Conservation (phyloP, 2,329 filamentous ascomycete species). For the Venturia nashicola region DNA sequence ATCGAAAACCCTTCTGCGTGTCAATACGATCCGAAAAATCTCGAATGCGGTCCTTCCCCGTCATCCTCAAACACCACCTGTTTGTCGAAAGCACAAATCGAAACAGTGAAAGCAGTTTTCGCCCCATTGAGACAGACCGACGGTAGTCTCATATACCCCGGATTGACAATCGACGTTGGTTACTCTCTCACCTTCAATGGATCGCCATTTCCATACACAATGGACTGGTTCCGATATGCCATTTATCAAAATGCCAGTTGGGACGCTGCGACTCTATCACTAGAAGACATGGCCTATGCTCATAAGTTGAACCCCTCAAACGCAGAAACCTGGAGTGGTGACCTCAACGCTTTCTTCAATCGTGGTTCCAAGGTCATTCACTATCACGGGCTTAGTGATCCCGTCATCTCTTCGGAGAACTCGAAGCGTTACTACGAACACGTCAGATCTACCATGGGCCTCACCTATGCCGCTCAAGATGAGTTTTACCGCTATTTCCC, state of each 20-base stretch:
- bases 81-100: slow-evolving; percentile 1
- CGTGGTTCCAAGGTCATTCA: slow-evolving; percentile 4
- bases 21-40: background rate
- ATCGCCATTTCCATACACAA: background rate
- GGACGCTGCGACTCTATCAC: background rate
- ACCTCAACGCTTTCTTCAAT: slow-evolving; percentile 8
- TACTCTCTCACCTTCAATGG: background rate
- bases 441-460: background rate
- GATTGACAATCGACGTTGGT: slow-evolving; percentile 8
- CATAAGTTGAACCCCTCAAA: slow-evolving; percentile 3
- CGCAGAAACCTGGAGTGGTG: slow-evolving; percentile 2
- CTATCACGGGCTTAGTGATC: slow-evolving; percentile 7
- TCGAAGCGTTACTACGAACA: slow-evolving; percentile 8
- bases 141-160: slow-evolving; percentile 8
- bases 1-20: background rate
- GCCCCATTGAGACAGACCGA: background rate
- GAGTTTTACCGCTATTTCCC: slow-evolving; percentile 10
- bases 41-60: background rate
- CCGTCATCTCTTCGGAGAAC: background rate
- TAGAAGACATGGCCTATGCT: background rate
- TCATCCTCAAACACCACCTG: background rate
- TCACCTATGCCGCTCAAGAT: slow-evolving; percentile 4
- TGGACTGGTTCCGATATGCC: slow-evolving; percentile 9
- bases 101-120: background rate
- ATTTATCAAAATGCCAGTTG: background rate